phyloP scores from a whole-genome alignment of 2,329 filamentous ascomycete species.

The Aspergillus unguis region DNA sequence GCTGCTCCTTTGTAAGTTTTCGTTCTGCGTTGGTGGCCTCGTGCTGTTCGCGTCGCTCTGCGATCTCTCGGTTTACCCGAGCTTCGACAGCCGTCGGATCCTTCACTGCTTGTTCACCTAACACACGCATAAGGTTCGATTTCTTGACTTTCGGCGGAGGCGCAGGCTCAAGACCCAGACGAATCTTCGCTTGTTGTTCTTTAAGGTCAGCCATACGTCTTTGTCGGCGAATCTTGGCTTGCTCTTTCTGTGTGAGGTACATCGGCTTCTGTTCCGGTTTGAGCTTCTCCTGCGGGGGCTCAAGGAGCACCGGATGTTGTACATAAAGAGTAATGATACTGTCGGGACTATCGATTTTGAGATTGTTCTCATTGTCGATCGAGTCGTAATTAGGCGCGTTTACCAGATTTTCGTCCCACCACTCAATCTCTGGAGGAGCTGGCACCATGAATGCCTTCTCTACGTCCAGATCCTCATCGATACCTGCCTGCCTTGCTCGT shows the following conservation, averaged over 20 bases:
- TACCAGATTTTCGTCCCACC: slow-evolving; percentile 93
- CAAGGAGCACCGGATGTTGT: slow-evolving; percentile 86
- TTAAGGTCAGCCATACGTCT: slow-evolving; percentile 89
- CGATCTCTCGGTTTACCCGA: slow-evolving; percentile 87
- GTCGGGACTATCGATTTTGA: slow-evolving; percentile 75
- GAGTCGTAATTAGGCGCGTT: slow-evolving; percentile 70
- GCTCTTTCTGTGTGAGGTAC: slow-evolving; percentile 87
- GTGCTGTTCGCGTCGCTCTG: slow-evolving; percentile 77
- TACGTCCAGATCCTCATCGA: slow-evolving; percentile 83
- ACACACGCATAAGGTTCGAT: slow-evolving; percentile 93
- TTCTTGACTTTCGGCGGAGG: slow-evolving; percentile 96
- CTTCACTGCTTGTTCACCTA: slow-evolving; percentile 88
- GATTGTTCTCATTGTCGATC: slow-evolving; percentile 60
- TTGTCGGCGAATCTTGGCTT: slow-evolving; percentile 84
- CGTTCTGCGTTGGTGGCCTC: slow-evolving; percentile 75
- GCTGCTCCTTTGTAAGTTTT: slow-evolving; percentile 83
- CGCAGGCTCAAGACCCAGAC: slow-evolving; percentile 82
- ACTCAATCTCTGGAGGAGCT: slow-evolving; percentile 82
- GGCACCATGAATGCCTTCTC: slow-evolving; percentile 88
- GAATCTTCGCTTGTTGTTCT: slow-evolving; percentile 93
- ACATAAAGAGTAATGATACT: slow-evolving; percentile 87
- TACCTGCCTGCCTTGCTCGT: slow-evolving; percentile 81
- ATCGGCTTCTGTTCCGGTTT: slow-evolving; percentile 78
- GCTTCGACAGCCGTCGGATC: slow-evolving; percentile 97
- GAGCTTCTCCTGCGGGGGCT: slow-evolving; percentile 86